These are phyloP conservation scores for Leccinum glutinopallens DNA, from an alignment of 1,284 basidiomycete genomes.

Conservation along the genomic window DNA sequence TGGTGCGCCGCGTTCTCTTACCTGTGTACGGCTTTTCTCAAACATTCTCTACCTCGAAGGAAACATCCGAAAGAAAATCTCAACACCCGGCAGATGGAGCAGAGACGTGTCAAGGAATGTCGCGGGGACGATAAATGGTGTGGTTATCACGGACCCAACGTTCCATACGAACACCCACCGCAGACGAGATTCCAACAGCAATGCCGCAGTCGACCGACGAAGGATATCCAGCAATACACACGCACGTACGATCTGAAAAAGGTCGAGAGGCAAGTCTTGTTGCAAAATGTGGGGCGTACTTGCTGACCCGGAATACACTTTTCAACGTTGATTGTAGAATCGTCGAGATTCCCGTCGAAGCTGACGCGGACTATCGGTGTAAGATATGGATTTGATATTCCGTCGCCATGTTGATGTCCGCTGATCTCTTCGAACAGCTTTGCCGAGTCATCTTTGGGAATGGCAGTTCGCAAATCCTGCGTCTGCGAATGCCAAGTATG, in stretches of 20 bases:
- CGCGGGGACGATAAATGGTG: conserved; percentile 40
- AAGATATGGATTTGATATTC: conserved; percentile 16
- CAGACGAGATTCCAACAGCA: conserved; percentile 52
- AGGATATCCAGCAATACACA: conserved; percentile 56
- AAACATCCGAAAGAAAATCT: conserved; percentile 23
- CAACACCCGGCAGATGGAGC: conserved; percentile 19
- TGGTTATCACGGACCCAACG: conserved; percentile 37
- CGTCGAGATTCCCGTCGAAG: conserved; percentile 51
- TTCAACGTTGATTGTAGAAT: conserved; percentile 39
- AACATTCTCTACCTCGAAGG: conserved; percentile 23
- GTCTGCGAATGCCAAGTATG: conserved; percentile 52
- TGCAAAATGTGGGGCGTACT: not conserved
- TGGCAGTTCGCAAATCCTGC: conserved; percentile 57
- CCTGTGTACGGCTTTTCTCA: conserved; percentile 2
- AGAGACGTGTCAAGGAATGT: conserved; percentile 38
- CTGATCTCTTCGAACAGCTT: conserved; percentile 14
- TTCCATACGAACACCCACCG: conserved; percentile 48
- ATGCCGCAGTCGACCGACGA: conserved; percentile 43
- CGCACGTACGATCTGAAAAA: conserved; percentile 40
- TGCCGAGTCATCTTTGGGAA: conserved; percentile 32
- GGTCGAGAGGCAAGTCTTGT: conserved; percentile 41
- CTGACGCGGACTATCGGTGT: conserved; percentile 64
- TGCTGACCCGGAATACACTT: not conserved
- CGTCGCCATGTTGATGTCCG: not conserved
- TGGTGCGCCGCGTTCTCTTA: conserved; percentile 48